Conservation (phyloP, 768 basidiomycete species). For the Macrocybe gigantea region DNA sequence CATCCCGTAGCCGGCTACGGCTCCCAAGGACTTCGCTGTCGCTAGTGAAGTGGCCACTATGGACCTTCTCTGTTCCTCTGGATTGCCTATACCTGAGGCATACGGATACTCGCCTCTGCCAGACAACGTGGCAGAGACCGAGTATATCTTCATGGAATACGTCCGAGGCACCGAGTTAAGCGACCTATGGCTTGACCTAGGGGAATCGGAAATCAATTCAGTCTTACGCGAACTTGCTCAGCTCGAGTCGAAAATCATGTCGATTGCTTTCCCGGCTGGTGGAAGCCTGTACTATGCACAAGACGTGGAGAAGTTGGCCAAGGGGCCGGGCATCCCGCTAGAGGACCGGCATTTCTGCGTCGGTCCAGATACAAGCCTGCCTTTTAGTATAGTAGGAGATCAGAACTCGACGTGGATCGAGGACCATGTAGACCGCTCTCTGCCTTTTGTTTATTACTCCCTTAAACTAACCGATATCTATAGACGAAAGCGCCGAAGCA, state of each 20-base stretch:
- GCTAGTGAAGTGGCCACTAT: constrained; percentile 46
- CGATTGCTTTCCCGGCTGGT: constrained; percentile 40
- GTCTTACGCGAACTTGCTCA: constrained; percentile 37
- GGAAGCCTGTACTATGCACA: constrained; percentile 44
- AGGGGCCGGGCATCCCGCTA: constrained; percentile 27
- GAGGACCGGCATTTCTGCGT: constrained; percentile 37
- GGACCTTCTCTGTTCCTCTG: constrained; percentile 29
- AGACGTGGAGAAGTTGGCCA: constrained; percentile 36
- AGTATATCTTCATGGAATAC: constrained; percentile 44
- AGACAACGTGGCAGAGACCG: constrained; percentile 33
- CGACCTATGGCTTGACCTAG: constrained; percentile 34
- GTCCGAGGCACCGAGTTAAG: constrained; percentile 31
- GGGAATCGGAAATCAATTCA: constrained; percentile 31
- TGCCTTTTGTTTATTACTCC: constrained; percentile 19
- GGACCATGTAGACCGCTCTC: constrained; percentile 44
- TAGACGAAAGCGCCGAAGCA: constrained; percentile 39
- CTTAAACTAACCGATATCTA: constrained; percentile 24
- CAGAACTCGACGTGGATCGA: constrained; percentile 40
- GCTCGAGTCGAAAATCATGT: constrained; percentile 45
- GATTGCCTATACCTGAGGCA: constrained; percentile 34
- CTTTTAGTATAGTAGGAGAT: constrained; percentile 47
- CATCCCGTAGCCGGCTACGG: constrained; percentile 31
- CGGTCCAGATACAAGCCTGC: constrained; percentile 36
- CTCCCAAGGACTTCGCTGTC: constrained; percentile 29
- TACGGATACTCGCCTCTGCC: constrained; percentile 35